Evolutionary conservation across 345 rosid genomes (phyloP), one percentile per base, ranked within the genome.

Genomic region (Geranium brycei): DNA sequence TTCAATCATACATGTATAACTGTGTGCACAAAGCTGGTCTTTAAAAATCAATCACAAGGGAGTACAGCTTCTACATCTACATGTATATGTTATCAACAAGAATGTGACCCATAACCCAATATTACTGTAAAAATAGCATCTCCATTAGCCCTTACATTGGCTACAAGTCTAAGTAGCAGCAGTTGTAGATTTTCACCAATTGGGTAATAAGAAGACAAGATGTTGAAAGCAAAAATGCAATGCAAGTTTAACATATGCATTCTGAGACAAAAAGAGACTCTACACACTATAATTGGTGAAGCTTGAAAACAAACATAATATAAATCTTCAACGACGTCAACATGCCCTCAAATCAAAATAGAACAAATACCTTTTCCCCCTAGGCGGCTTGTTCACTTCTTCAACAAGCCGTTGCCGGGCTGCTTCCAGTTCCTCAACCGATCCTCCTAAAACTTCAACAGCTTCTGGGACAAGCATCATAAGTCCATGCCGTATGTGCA

Each of bases 341-440:
- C 10, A 32, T 18, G n/a, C 62, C 65, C 19, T n/a, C 28, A 51
- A 31, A 66, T n/a, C 28, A 51, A 31, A 66, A 62, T 17, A 58
- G 23, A 58, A 63, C n/a, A 66, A 41, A 7, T 81, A 92, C 97
- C 99, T 90, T 81, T 67, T 93, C 68, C 97, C 99, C 77, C 97
- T 85, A 32, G 97, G 91, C 66, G 96, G 99, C 69, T 88, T 93
- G 72, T 86, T 86, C 65, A 90, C 89, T 86, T 90, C 95, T 47
- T 72, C 63, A 68, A 85, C 88, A 64, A 93, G 89, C 63, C 79
- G 83, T 70, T 72, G 82, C 15, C 79, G 76, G 65, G 95, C 95
- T 17, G 82, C 85, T 64, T 93, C 96, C 69, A 93, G 65, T 72
- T 85, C 91, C 62, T 81, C 87, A 67, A 80, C 96, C 72, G 81